phyloP scores from a whole-genome alignment of 768 basidiomycete genomes.

The Suillus subluteus region DNA sequence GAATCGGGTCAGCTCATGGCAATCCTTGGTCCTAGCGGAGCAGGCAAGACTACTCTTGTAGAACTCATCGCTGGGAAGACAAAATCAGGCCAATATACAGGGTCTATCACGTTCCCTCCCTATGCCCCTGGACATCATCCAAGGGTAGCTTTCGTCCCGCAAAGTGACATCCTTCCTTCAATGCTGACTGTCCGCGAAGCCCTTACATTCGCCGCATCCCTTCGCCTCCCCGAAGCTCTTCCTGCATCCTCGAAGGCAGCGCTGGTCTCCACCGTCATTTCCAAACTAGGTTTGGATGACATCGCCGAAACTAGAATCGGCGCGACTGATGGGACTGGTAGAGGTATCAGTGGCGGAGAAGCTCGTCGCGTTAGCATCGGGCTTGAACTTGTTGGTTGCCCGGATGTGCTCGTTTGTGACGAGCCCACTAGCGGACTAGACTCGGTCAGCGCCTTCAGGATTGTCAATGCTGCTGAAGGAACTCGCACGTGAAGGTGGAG shows the following conservation, averaged over 20 bases:
- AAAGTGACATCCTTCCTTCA: conserved; percentile 82
- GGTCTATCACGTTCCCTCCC: conserved; percentile 61
- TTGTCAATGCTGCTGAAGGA: conserved; percentile 77
- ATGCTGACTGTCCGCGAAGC: conserved; percentile 83
- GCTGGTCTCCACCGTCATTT: conserved; percentile 71
- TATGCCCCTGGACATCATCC: conserved; percentile 40
- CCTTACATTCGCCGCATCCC: conserved; percentile 81
- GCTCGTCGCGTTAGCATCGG: conserved; percentile 91
- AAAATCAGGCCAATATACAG: conserved; percentile 73
- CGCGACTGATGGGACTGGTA: conserved; percentile 62
- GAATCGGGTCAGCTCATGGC: conserved; percentile 85
- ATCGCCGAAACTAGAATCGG: conserved; percentile 74
- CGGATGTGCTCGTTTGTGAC: conserved; percentile 85
- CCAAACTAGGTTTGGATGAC: conserved; percentile 74
- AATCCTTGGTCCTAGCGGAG: conserved; percentile 92
- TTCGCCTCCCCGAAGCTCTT: conserved; percentile 80
- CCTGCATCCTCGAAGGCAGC: conserved; percentile 61
- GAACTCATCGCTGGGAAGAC: conserved; percentile 86
- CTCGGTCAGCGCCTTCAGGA: conserved; percentile 82
- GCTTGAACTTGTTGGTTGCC: conserved; percentile 82
- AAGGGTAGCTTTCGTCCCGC: conserved; percentile 84
- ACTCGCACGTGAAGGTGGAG: conserved; percentile 58
- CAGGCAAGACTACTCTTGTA: conserved; percentile 90
- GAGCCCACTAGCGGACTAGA: conserved; percentile 87
- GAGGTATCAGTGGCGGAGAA: conserved; percentile 92